phyloP scores from a whole-genome alignment of 371 early-diverging fungal species.

The Sporodiniella umbellata region DNA sequence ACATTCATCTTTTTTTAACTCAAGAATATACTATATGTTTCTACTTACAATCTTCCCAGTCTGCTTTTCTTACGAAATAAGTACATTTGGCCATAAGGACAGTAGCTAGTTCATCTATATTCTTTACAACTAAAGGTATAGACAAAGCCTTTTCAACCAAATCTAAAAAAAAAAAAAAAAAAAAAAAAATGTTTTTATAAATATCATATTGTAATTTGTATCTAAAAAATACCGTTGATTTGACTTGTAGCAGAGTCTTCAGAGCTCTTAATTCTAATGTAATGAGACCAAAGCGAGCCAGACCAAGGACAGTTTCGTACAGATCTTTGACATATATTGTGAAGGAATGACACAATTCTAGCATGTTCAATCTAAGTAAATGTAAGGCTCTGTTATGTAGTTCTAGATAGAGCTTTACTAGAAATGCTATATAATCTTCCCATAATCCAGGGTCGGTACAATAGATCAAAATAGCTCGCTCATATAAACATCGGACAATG shows the following conservation, averaged over 20 bases:
- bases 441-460: conserved; percentile 60
- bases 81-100: conserved; percentile 37
- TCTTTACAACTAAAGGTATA: conserved; percentile 23
- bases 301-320: conserved; percentile 72
- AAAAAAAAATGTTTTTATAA: no score
- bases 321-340: conserved; percentile 41
- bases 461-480: conserved; percentile 57
- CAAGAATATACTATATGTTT: no score
- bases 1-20: no score
- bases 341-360: conserved; percentile 19
- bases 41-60: conserved; percentile 41
- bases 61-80: conserved; percentile 29
- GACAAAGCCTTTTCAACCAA: conserved; percentile 32
- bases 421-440: conserved; percentile 66
- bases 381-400: no score
- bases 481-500: conserved; percentile 53
- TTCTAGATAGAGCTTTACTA: conserved; percentile 33
- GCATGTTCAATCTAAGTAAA: conserved; percentile 29
- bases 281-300: conserved; percentile 58
- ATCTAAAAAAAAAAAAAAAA: conserved; percentile 18
- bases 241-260: conserved; percentile 7
- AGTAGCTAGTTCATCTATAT: conserved; percentile 44
- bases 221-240: conserved; percentile 14
- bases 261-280: conserved; percentile 31
- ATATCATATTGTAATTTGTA: no score